phyloP scores from a whole-genome alignment of 352 stramenopile genomes.

The Salisapilia sapeloensis region DNA sequence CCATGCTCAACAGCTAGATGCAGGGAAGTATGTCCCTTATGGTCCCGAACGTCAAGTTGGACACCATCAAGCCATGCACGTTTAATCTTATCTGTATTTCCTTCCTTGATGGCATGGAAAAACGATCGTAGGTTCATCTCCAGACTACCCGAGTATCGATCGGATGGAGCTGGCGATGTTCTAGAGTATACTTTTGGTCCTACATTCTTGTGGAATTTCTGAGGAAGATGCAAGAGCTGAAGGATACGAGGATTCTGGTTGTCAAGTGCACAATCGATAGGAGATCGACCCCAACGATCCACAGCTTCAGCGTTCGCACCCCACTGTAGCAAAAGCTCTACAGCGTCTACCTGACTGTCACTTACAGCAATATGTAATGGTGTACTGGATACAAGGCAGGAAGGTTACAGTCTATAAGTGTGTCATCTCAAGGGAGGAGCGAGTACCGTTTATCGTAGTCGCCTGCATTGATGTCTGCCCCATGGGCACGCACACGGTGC shows the following conservation, averaged over 20 bases:
- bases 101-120: constrained; percentile 35
- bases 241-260: constrained; percentile 24
- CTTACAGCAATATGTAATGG: constrained; percentile 62
- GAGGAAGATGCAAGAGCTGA: constrained; percentile 19
- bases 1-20: constrained; percentile 58
- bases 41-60: constrained; percentile 39
- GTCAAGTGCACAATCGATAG: constrained; percentile 50
- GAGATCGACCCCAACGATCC: constrained; percentile 53
- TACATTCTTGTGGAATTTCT: constrained; percentile 1
- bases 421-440: background rate
- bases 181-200: constrained; percentile 5
- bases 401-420: background rate
- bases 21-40: constrained; percentile 35
- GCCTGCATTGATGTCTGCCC: constrained; percentile 46
- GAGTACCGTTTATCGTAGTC: constrained; percentile 62
- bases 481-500: constrained; percentile 31
- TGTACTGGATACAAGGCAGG: constrained; percentile 15
- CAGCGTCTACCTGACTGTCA: constrained; percentile 30
- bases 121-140: no score
- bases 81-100: constrained; percentile 65
- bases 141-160: no score
- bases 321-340: constrained; percentile 39
- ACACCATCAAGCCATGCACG: constrained; percentile 46
- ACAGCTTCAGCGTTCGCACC: constrained; percentile 28
- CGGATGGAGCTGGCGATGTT: constrained; percentile 16